Evolutionary conservation across 805 yeast genomes (phyloP).

Genomic region (Sugiyamaella marilandica): DNA sequence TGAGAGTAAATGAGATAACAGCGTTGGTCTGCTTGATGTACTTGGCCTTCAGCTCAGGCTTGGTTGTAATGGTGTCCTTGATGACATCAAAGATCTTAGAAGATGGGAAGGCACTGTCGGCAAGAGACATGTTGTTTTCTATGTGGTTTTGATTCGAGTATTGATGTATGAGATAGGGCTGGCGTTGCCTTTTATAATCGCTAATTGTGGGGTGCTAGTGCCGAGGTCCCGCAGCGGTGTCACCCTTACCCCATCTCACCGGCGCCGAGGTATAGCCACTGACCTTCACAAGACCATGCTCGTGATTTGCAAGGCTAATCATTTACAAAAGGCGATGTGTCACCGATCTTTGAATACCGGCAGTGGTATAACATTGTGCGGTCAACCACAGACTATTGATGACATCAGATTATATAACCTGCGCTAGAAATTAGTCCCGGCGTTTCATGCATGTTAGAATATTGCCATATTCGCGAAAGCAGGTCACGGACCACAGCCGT

Average conservation of each 20-base stretch:
- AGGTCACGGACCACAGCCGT: too few species aligned
- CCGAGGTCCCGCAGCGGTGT: not conserved
- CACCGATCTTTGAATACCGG: too few species aligned
- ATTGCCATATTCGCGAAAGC: too few species aligned
- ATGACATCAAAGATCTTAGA: slow-evolving; percentile 37
- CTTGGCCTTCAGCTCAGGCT: slow-evolving; percentile 30
- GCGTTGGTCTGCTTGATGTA: slow-evolving; percentile 50
- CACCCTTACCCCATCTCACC: not conserved
- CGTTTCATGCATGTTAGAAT: too few species aligned
- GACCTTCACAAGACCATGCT: too few species aligned
- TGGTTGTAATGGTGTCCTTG: slow-evolving; percentile 28
- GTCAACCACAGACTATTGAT: too few species aligned
- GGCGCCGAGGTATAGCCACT: not conserved
- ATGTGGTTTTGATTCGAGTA: not conserved
- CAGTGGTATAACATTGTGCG: too few species aligned
- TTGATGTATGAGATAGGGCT: not conserved
- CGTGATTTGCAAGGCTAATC: too few species aligned
- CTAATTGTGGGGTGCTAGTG: not conserved
- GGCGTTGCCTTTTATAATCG: not conserved
- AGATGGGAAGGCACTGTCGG: slow-evolving; percentile 34
- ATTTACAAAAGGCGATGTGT: too few species aligned
- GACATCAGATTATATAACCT: too few species aligned
- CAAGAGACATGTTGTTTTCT: slow-evolving; percentile 9
- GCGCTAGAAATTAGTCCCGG: too few species aligned
- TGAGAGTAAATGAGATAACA: slow-evolving; percentile 59